Percentiles rank a stretch among this genome's conserved stretches.
These are phyloP conservation scores for Penicillium manginii DNA, from an alignment of 495 filamentous ascomycete species.

Conservation along the genomic window DNA sequence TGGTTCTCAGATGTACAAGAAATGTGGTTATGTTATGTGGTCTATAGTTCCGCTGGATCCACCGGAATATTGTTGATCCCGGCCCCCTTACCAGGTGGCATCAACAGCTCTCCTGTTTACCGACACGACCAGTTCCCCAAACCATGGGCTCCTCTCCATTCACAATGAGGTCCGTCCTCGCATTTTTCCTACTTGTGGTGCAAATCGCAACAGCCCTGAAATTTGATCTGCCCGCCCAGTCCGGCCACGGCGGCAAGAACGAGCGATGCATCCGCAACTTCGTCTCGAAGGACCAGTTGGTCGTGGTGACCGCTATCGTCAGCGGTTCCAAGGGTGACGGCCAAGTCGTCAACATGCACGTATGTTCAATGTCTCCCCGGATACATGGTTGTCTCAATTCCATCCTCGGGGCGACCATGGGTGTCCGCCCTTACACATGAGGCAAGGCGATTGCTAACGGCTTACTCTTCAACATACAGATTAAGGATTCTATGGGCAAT, in stretches of 20 bases:
- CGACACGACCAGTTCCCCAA: conserved; percentile 26
- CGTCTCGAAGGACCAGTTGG: conserved; percentile 87
- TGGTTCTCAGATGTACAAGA: too few relatives aligned
- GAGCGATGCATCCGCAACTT: conserved; percentile 97
- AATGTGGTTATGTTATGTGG: not conserved
- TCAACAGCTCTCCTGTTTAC: conserved; percentile 37
- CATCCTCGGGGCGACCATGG: not conserved
- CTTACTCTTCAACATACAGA: conserved; percentile 56
- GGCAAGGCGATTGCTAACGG: conserved; percentile 15
- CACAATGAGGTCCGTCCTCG: conserved; percentile 41
- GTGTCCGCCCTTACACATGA: not conserved
- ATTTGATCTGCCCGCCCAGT: conserved; percentile 83
- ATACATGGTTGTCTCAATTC: not conserved
- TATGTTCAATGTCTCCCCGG: conserved; percentile 49
- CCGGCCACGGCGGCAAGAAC: conserved; percentile 60
- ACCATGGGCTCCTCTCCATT: conserved; percentile 40
- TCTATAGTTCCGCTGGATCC: conserved; percentile 8
- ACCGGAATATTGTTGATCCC: conserved; percentile 31
- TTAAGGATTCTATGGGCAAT: conserved; percentile 92
- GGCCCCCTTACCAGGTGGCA: conserved; percentile 37
- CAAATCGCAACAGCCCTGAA: conserved; percentile 78
- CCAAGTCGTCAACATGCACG: conserved; percentile 92
- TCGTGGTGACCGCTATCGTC: conserved; percentile 96
- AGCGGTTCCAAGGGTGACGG: conserved; percentile 87
- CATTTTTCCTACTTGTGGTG: conserved; percentile 48